Evolutionary conservation across 768 basidiomycete species (phyloP).

Genomic region (Trichaptum fuscoviolaceum): DNA sequence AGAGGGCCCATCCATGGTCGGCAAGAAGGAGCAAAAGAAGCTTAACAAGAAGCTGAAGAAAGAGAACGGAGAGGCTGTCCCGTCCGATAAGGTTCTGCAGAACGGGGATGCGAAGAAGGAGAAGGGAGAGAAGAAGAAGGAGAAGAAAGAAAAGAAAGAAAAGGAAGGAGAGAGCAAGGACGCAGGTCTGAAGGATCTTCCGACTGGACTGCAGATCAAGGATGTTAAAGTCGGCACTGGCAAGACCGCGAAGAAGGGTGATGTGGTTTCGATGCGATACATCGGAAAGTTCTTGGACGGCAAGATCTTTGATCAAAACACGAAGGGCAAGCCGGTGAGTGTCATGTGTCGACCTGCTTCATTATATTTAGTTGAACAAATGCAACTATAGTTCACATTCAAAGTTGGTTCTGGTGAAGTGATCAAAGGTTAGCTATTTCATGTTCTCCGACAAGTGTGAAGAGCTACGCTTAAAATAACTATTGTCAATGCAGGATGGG

Average conservation of each 20-base stretch:
- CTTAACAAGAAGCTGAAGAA: conserved; percentile 69
- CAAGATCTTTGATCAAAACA: conserved; percentile 75
- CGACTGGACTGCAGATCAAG: conserved; percentile 69
- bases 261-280: conserved; percentile 82
- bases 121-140: conserved; percentile 27
- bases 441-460: neutral
- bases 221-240: conserved; percentile 81
- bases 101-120: conserved; percentile 21
- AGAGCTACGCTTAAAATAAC: conserved; percentile 2
- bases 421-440: conserved; percentile 62
- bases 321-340: conserved; percentile 80
- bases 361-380: conserved; percentile 11
- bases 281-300: conserved; percentile 83
- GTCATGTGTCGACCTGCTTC: conserved; percentile 6
- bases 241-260: conserved; percentile 81
- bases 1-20: conserved; percentile 29
- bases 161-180: conserved; percentile 26
- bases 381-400: conserved; percentile 59
- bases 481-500: conserved; percentile 59
- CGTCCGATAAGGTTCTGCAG: conserved; percentile 16
- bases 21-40: conserved; percentile 60
- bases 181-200: conserved; percentile 41
- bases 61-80: conserved; percentile 42
- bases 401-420: conserved; percentile 83
- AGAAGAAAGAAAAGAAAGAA: conserved; percentile 30